Base-by-base conservation (phyloP, 2,329 filamentous ascomycete species). In the Colletotrichum nymphaeae region DNA sequence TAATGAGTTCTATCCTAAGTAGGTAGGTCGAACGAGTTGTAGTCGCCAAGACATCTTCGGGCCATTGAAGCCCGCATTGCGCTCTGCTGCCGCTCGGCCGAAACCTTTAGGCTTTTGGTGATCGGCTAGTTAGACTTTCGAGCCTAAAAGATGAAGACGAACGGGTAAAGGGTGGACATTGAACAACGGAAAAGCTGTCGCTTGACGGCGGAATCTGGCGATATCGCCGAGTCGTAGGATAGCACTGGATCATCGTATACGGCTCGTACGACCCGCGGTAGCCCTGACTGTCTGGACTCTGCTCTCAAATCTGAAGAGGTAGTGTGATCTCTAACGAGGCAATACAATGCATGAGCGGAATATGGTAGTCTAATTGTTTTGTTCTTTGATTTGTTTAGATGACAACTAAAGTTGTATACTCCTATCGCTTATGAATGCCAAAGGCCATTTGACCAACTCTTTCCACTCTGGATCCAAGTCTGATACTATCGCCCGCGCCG, bases 381-480 rank as follows among this genome's bases (percentile, higher is more conserved):
- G 35, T 46, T 46, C 58, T 62, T 30, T 24, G 2, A n/a, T 3
- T 28, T 35, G 4, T 24, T 49, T 14, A 6, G 14, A 49, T 28
- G 14, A 49, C 4, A 1, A 52, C 59, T 69, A 72, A n/a, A 72
- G 53, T 12, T 69, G 69, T 58, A 72, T 69, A 7, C 32, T 63
- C 7, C 71, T n/a, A 56, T 71, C 73, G 26, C 64, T 73, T 19
- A 72, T 65, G 26, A 69, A 72, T 1, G 65, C 59, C 9, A 74
- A 26, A 8, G 73, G 73, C 73, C 73, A 73, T 62, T 65, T 63
- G 57, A 74, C 69, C 64, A 69, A 7, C 0, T 74, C 69, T 52
- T 63, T 69, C 73, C 73, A 74, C 24, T 49, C 62, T 4, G 71
- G 57, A 42, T 73, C 70, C 57, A 75, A 26, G 9, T 62, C 58